A percentile compares a stretch with the other conserved stretches of the same genome.
These are phyloP conservation scores for Macrophomina phaseolina DNA, from an alignment of 2,329 filamentous ascomycete genomes.

Conservation along the genomic window DNA sequence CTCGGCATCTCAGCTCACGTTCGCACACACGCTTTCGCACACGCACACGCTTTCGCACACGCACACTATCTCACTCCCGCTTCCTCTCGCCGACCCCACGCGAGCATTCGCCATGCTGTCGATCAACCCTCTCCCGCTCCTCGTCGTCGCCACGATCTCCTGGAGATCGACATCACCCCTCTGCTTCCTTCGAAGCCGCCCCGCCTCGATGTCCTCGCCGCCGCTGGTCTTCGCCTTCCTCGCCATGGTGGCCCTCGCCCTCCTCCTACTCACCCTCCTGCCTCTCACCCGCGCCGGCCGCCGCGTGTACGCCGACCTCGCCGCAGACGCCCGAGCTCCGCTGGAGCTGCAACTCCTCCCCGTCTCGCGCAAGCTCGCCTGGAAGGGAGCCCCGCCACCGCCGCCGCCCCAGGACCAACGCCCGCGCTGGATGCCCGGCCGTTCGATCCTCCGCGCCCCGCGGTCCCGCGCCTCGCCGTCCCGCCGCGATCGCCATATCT, in stretches of 20 bases:
- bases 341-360: not conserved
- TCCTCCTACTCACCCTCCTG: not conserved
- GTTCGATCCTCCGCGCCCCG: constrained; percentile 7
- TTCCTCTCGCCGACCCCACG: not conserved
- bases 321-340: constrained; percentile 2
- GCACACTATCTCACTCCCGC: not conserved
- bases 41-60: not conserved
- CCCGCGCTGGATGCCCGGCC: constrained; percentile 13
- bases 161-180: not conserved
- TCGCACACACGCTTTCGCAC: not conserved
- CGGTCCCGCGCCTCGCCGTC: not conserved
- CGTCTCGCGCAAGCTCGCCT: not conserved
- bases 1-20: not conserved
- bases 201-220: not conserved
- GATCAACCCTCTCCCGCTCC: not conserved
- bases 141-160: not conserved
- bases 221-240: not conserved
- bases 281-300: not conserved
- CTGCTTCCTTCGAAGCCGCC: not conserved
- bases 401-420: not conserved
- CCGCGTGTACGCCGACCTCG: not conserved
- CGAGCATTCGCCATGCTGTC: not conserved
- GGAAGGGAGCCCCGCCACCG: not conserved
- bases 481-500: too few species aligned
- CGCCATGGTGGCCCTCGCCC: not conserved